phyloP scores from a whole-genome alignment of 371 early-diverging fungal genomes.

The Lichtheimia hyalospora region DNA sequence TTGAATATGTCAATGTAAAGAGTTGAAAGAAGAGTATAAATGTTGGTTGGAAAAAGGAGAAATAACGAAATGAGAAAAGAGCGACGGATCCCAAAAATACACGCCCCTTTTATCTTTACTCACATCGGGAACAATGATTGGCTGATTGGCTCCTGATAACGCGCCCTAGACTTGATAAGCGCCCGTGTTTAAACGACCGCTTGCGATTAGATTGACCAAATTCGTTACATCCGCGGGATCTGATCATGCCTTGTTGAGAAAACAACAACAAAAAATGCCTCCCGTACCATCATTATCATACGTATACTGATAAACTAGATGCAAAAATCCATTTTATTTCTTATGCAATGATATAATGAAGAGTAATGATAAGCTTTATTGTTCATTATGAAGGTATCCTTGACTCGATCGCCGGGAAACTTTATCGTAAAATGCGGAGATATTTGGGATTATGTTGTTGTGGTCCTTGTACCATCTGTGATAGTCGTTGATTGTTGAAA shows the following conservation, averaged over 20 bases:
- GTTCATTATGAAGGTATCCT: too few species aligned
- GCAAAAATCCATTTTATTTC: too few species aligned
- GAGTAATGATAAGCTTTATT: too few species aligned
- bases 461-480: too few species aligned
- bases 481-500: too few species aligned
- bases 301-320: too few species aligned
- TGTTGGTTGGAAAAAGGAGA: neutral
- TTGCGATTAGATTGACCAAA: neutral
- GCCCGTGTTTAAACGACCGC: neutral
- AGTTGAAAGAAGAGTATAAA: neutral
- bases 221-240: neutral
- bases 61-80: constrained; percentile 6
- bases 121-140: constrained; percentile 2
- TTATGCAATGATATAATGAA: too few species aligned
- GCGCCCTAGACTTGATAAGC: neutral
- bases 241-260: neutral
- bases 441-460: too few species aligned
- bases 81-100: constrained; percentile 2
- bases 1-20: neutral
- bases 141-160: constrained; percentile 12
- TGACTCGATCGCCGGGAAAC: too few species aligned
- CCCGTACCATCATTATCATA: too few species aligned
- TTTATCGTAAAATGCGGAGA: too few species aligned
- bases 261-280: too few species aligned
- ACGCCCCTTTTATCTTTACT: constrained; percentile 9